phyloP scores from a whole-genome alignment of 257 asterid genomes.

The Ajuga chamaepitys region DNA sequence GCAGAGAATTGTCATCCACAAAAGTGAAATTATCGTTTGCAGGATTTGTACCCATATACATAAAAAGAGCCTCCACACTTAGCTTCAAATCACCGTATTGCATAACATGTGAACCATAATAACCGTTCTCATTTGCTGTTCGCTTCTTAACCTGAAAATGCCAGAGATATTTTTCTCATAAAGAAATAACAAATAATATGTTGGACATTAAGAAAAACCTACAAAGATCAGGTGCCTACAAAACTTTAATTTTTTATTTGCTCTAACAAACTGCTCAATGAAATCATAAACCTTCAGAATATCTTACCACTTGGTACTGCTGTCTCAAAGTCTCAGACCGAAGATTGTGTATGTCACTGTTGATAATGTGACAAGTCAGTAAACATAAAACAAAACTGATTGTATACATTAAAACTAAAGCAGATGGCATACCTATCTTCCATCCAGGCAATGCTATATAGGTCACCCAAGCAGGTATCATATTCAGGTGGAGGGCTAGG shows the following conservation, averaged over 20 bases:
- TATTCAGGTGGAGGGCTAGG: conserved; percentile 88
- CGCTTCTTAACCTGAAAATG: conserved; percentile 66
- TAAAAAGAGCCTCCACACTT: conserved; percentile 38
- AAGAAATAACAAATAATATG: not conserved
- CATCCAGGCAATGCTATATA: conserved; percentile 97
- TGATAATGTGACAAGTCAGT: conserved; percentile 11
- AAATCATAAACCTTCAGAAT: not conserved
- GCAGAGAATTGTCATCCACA: conserved; percentile 41
- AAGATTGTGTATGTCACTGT: conserved; percentile 85
- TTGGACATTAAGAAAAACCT: not conserved
- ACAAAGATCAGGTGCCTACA: not conserved
- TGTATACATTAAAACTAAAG: not conserved
- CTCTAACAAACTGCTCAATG: not conserved
- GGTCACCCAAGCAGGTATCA: conserved; percentile 90
- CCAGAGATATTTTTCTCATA: not conserved
- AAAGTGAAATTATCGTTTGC: conserved; percentile 67
- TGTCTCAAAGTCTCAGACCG: conserved; percentile 73
- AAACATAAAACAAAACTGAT: not conserved
- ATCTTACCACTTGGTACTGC: conserved; percentile 79
- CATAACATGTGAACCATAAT: conserved; percentile 86
- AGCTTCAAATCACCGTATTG: conserved; percentile 72
- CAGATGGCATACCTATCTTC: conserved; percentile 66
- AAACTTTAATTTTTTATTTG: not conserved
- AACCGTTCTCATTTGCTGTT: conserved; percentile 52
- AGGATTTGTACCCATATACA: conserved; percentile 79